phyloP scores from a whole-genome alignment of 2,329 filamentous ascomycete genomes.

The Ascochyta rabiei region DNA sequence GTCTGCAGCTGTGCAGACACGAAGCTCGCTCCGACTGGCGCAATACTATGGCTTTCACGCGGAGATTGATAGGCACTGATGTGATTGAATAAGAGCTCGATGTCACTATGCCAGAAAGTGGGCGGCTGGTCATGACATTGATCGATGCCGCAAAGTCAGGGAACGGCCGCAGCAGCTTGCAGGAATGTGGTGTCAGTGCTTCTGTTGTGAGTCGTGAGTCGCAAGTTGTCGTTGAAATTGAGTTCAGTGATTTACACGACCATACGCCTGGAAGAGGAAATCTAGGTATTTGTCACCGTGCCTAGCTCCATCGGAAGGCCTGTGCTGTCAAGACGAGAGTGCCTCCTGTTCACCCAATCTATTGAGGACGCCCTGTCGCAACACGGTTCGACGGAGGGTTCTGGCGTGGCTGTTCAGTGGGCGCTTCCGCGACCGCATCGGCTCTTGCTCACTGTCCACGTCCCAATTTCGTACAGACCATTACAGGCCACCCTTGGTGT shows the following conservation, averaged over 20 bases:
- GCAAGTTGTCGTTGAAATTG: constrained; percentile 18
- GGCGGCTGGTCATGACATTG: not conserved
- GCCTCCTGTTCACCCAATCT: constrained; percentile 5
- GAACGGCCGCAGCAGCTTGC: not conserved
- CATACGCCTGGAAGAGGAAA: constrained; percentile 5
- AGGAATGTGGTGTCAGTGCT: not conserved
- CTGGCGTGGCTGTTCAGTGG: constrained; percentile 22
- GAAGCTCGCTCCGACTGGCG: not conserved
- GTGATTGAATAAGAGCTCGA: not conserved
- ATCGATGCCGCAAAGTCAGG: not conserved
- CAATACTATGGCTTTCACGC: not conserved
- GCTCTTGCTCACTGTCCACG: constrained; percentile 7
- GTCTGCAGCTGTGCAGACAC: not conserved
- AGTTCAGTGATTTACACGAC: constrained; percentile 21
- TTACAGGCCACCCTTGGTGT: constrained; percentile 15
- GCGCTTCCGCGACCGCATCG: constrained; percentile 19
- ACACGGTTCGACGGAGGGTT: constrained; percentile 17
- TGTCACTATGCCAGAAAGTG: not conserved
- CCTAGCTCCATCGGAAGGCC: constrained; percentile 5
- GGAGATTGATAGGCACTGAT: not conserved
- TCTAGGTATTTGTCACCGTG: constrained; percentile 23
- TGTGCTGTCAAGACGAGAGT: constrained; percentile 3
- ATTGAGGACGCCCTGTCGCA: constrained; percentile 4
- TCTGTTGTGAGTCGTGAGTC: not conserved
- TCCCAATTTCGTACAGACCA: constrained; percentile 9